Evolutionary conservation across 805 yeast genomes (phyloP), one percentile per base, ranked within the genome.

Genomic region (Hanseniaspora hatyaiensis): DNA sequence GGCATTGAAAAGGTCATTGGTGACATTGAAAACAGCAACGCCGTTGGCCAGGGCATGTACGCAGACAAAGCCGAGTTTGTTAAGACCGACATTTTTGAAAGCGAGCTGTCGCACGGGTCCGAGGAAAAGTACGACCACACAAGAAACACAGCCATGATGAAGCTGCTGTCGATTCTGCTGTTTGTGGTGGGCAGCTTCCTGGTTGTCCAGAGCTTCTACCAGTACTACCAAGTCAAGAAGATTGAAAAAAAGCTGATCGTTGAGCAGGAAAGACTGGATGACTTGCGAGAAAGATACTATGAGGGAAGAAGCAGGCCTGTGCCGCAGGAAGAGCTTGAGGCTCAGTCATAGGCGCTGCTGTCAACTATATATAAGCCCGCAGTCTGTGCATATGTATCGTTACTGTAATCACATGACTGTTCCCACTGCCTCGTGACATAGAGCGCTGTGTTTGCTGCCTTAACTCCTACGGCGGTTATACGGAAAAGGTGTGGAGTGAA

Each of bases 221-320:
- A 82, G 59, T 89, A 80, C 60, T 70, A 71, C 53, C 70, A 77
- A 52, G 92, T 89, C n/a, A 78, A 81, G 59, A 75, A 74, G 57
- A 78, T 79, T 76, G 96, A 88, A 60, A 66, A 65, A n/a, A 31
- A 26, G 16, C 9, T 48, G 15, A 28, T 48, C 6, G 1, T 20
- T 6, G 47, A 48, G n/a, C 50, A 48, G 22, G 51, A 41, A 22
- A n/a, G 47, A 15, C 39, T 48, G 3, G 43, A 48, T 23, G 47
- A 36, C 4, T 13, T 47, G 8, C 13, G 42, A 6, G 49, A 46
- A 11, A 19, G 34, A 15, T 37, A 46, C 30, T 37, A 38, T 19
- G 33, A 37, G 6, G 40, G 40, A 11, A 16, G 32, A 26, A 37
- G 39, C 3, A 22, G 15, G 8, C n/a, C n/a, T n/a, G n/a, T n/a